Evolutionary conservation across 495 filamentous ascomycete species (phyloP), one percentile per base, ranked within the genome.

Genomic region (Penicillium fimorum): DNA sequence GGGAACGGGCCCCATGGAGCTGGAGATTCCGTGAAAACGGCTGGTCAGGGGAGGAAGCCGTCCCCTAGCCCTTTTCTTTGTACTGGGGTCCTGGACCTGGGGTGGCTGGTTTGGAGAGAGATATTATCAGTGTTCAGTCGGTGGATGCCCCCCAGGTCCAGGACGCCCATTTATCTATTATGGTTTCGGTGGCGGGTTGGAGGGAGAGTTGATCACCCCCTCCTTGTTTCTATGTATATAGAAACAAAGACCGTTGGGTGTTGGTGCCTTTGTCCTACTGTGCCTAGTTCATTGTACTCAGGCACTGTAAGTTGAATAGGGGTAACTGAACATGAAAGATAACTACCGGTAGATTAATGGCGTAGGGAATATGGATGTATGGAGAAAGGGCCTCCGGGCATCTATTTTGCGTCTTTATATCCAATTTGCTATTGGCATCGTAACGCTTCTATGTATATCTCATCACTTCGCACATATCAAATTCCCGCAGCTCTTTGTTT

Each of bases 1-100:
- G 3, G 64, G 56, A 15, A 57, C 58, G 15, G 71, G 69, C 6
- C 68, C 65, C 8, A 65, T 71, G 67, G 70, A 74, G 59, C 46
- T 70, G 33, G 73, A 74, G 50, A 30, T 18, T 8, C 24, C 17
- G 52, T 40, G 38, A 44, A 25, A 32, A 17, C 15, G 17, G 41
- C 13, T n/a, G 24, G 30, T 25, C 42, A 35, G 32, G 40, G 50
- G 30, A 33, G 48, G 47, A 32, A 49, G 47, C 47, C 47, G 45
- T 37, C 47, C 47, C 47, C 30, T 49, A 49, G 47, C 47, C 47
- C 29, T 33, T 12, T 33, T 47, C 12, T 49, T 35, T 51, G 25
- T 52, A 42, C 11, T 25, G 37, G 37, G 49, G 24, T 52, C 49
- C 49, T 52, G 49, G 37, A 30, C 37, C 24, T 30, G 20, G 49